A percentile compares a stretch with the other conserved stretches of the same genome.
These are phyloP conservation scores for Cordyceps cicadae DNA, from an alignment of 2,329 filamentous ascomycete genomes.

Conservation along the genomic window DNA sequence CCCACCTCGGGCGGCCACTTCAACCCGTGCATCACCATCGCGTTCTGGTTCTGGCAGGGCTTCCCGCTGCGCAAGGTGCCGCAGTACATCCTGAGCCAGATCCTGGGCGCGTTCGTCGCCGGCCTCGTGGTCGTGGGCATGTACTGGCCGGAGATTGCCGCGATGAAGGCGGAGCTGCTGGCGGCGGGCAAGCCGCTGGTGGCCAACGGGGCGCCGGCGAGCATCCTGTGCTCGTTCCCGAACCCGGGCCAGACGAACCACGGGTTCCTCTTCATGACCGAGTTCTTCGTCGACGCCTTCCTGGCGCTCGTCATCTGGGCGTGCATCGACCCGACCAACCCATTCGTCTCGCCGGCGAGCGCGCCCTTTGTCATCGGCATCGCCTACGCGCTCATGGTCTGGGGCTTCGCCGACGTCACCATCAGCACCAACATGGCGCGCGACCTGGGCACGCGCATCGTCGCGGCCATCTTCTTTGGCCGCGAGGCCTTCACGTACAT, in stretches of 20 bases:
- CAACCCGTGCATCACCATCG: constrained; percentile 42
- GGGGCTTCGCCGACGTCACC: constrained; percentile 48
- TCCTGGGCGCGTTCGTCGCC: constrained; percentile 48
- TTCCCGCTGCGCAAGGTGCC: constrained; percentile 52
- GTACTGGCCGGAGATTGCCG: constrained; percentile 41
- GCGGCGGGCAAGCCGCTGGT: constrained; percentile 25
- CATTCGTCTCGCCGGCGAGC: constrained; percentile 39
- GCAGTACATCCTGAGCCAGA: constrained; percentile 47
- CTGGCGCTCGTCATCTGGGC: constrained; percentile 52
- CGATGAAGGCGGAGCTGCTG: constrained; percentile 25
- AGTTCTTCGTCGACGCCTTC: constrained; percentile 51
- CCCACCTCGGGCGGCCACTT: constrained; percentile 47
- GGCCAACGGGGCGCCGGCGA: constrained; percentile 40
- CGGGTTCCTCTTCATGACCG: constrained; percentile 49
- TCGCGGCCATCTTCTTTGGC: constrained; percentile 46
- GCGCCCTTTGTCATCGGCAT: constrained; percentile 48
- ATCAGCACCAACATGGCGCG: constrained; percentile 50
- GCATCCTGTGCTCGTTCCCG: constrained; percentile 47
- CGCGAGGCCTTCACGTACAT: constrained; percentile 19
- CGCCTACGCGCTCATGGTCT: constrained; percentile 45
- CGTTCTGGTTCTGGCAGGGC: constrained; percentile 43
- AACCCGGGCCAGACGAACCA: constrained; percentile 40
- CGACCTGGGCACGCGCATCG: constrained; percentile 51
- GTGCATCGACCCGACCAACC: constrained; percentile 48
- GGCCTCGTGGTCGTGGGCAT: constrained; percentile 46